A percentile compares a stretch with the other conserved stretches of the same genome.
phyloP scores from a whole-genome alignment of 352 stramenopile species.

The Globisporangium nagaii region DNA sequence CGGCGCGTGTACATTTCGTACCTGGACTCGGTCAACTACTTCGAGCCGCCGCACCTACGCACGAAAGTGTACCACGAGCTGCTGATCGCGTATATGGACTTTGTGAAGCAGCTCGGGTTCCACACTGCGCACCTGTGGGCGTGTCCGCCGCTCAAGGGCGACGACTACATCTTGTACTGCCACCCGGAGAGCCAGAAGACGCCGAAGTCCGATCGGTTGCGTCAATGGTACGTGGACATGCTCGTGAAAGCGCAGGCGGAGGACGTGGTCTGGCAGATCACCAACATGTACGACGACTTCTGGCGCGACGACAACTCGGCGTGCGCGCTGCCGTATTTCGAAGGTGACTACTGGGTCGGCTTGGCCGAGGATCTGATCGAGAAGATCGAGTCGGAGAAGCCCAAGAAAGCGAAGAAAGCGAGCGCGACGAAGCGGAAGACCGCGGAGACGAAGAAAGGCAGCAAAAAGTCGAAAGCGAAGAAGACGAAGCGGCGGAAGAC shows the following conservation, averaged over 20 bases:
- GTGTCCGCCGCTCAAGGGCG: conserved; percentile 97
- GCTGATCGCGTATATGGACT: conserved; percentile 97
- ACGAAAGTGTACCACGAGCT: conserved; percentile 99
- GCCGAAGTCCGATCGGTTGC: conserved; percentile 96
- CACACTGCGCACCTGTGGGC: conserved; percentile 99
- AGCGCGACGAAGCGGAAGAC: conserved; percentile 57
- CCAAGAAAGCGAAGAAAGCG: conserved; percentile 68
- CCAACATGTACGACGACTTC: conserved; percentile 96
- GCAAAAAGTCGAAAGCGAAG: conserved; percentile 75
- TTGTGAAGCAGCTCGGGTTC: conserved; percentile 96
- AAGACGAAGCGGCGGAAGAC: conserved; percentile 73
- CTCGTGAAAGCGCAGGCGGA: conserved; percentile 80
- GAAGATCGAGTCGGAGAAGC: conserved; percentile 84
- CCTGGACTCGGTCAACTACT: conserved; percentile 99
- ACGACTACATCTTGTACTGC: conserved; percentile 99
- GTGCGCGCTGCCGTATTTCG: conserved; percentile 80
- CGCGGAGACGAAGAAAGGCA: conserved; percentile 54
- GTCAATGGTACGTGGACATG: conserved; percentile 94
- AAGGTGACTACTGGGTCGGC: conserved; percentile 87
- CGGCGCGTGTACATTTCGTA: conserved; percentile 98
- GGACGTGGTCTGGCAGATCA: conserved; percentile 92
- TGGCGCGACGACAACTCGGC: conserved; percentile 87
- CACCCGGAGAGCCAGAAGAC: conserved; percentile 99
- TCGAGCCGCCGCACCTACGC: conserved; percentile 93
- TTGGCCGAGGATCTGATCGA: conserved; percentile 85